Percentiles rank a stretch among this genome's conserved stretches.
Evolutionary conservation across 2,329 filamentous ascomycete genomes (phyloP).

Genomic region (Beauveria bassiana): DNA sequence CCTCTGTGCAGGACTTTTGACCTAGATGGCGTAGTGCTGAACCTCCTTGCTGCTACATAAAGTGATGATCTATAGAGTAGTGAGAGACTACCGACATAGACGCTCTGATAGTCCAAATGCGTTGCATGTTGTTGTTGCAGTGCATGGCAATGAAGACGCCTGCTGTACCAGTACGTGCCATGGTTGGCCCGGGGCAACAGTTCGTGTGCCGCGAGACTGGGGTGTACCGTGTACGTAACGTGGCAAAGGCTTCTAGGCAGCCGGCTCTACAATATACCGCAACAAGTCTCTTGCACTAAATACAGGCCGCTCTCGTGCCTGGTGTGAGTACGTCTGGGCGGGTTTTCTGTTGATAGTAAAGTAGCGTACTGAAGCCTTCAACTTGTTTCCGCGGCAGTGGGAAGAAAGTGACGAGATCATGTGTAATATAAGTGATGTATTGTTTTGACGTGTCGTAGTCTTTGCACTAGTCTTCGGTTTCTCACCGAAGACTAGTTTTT

Average conservation of each 20-base stretch:
- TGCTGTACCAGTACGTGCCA: neutral
- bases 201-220: neutral
- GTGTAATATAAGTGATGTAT: too few species aligned
- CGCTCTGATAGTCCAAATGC: neutral
- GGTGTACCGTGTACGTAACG: slow-evolving; percentile 6
- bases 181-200: slow-evolving; percentile 2
- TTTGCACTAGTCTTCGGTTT: neutral
- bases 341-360: neutral
- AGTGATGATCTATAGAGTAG: neutral
- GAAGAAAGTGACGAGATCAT: too few species aligned
- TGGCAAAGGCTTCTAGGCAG: neutral
- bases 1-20: neutral
- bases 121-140: neutral
- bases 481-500: neutral
- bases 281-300: neutral
- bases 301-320: neutral
- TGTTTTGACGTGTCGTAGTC: neutral
- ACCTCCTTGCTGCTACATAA: neutral
- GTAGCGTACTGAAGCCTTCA: neutral
- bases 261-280: neutral
- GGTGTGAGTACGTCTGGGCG: neutral
- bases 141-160: neutral
- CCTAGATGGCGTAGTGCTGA: neutral
- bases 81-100: neutral
- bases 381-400: too few species aligned